Base-by-base conservation (phyloP, 176 grass and related monocot species). In the Ensete ventricosum region DNA sequence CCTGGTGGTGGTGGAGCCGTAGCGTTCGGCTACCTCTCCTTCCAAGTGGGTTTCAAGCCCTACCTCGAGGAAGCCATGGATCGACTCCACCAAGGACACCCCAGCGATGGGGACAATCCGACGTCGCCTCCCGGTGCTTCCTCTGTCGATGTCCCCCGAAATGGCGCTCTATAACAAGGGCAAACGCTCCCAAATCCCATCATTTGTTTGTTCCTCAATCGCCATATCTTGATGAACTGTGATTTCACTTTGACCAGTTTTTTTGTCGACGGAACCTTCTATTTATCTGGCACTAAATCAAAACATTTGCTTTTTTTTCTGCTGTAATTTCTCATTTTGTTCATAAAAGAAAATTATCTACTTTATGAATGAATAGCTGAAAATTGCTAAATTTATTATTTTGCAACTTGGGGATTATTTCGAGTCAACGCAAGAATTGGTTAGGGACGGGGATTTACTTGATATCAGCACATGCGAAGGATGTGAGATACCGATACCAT, bases 21-120 rank as follows among this genome's bases (percentile, higher is more conserved):
- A 8, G 90, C 86, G 51, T 98, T 98, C 76, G 80, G 82, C 74
- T 98, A 91, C 85, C 94, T 98, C 80, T 91, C 88, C 73, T 91
- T 89, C 79, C 82, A 80, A 71, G 59, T 93, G 67, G 86, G 90
- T 0, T 99, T 99, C 90, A 94, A 99, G 64, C 82, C 88, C 82
- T 94, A 93, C 81, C 80, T 94, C 69, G 90, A 99, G 79, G 84
- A 91, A 73, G 88, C 78, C 78, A 82, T 83, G 67, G 81, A 85
- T 9, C 52, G 53, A 25, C 13, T 27, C 52, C 52, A 23, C 0
- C 17, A 54, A 57, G 53, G 55, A 8, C 22, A 9, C 52, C 1
- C 1, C 21, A 13, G 53, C 11, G 22, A 7, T 2, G 14, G 43
- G 16, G 72, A 70, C n/a, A 34, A 34, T 4, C 67, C 67, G 48